These are phyloP conservation scores for Fonsecaea erecta DNA, from an alignment of 2,329 filamentous ascomycete species.

Conservation along the genomic window DNA sequence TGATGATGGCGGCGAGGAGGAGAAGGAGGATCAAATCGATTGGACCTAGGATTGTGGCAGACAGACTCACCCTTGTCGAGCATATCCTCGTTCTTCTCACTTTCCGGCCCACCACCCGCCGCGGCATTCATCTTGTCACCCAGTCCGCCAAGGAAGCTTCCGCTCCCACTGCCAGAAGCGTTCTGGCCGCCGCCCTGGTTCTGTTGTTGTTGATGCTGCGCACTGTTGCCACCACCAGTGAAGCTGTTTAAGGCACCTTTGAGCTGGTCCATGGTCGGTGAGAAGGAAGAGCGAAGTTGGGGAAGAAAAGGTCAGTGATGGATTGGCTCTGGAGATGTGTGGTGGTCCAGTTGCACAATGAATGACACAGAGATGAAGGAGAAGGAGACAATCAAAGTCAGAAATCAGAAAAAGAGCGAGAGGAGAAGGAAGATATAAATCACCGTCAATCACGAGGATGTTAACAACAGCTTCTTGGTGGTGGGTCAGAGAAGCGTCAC, in stretches of 20 bases:
- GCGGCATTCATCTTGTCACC: conserved; percentile 72
- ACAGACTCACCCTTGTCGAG: conserved; percentile 81
- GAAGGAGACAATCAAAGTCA: not conserved
- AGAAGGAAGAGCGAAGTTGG: not conserved
- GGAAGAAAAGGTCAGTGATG: too few relatives aligned
- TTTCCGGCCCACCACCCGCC: conserved; percentile 72
- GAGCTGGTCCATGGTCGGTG: conserved; percentile 35
- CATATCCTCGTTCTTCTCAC: conserved; percentile 81
- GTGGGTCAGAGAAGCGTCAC: conserved; percentile 12
- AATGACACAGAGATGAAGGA: conserved; percentile 2
- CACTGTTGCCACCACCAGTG: conserved; percentile 33
- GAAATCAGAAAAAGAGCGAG: not conserved
- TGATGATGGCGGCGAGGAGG: too few relatives aligned
- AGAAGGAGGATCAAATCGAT: too few relatives aligned
- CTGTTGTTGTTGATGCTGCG: not conserved
- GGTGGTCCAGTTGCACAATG: not conserved
- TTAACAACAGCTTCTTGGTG: not conserved
- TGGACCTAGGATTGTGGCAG: not conserved
- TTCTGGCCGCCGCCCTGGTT: conserved; percentile 23
- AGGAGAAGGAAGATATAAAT: conserved; percentile 4
- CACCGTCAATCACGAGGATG: not conserved
- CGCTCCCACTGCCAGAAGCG: conserved; percentile 39
- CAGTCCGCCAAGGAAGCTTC: conserved; percentile 60
- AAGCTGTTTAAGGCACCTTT: conserved; percentile 35
- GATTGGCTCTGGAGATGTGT: too few relatives aligned